Evolutionary conservation across 1,284 basidiomycete genomes (phyloP).

Genomic region (Sphagnurus paluster): DNA sequence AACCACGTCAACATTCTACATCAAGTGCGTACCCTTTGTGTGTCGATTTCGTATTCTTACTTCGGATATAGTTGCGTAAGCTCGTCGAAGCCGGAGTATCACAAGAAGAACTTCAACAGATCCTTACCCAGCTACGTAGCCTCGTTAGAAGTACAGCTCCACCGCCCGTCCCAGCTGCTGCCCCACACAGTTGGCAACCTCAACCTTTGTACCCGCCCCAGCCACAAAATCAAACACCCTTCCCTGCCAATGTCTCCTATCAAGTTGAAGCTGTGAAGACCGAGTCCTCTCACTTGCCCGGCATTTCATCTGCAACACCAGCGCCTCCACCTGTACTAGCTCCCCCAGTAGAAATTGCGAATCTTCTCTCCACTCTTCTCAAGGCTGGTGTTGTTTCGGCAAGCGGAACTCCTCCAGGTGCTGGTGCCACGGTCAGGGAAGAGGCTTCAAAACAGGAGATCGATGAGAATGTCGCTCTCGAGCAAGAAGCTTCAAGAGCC

Average conservation of each 20-base stretch:
- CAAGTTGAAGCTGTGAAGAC: constrained; percentile 21
- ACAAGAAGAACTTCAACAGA: constrained; percentile 78
- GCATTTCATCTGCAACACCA: constrained; percentile 25
- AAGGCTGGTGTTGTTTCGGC: constrained; percentile 74
- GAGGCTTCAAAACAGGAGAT: constrained; percentile 36
- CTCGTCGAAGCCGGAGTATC: constrained; percentile 81
- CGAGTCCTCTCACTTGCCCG: constrained; percentile 21
- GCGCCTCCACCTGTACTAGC: constrained; percentile 30
- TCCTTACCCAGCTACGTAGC: constrained; percentile 73
- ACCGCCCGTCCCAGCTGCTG: constrained; percentile 27
- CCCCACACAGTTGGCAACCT: constrained; percentile 24
- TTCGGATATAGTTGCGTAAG: constrained; percentile 58
- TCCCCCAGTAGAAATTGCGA: constrained; percentile 48
- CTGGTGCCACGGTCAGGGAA: constrained; percentile 43
- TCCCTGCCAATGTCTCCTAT: constrained; percentile 23
- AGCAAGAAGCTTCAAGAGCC: constrained; percentile 49
- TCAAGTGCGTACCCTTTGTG: constrained; percentile 54
- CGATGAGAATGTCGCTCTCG: constrained; percentile 38
- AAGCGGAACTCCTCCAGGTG: constrained; percentile 50
- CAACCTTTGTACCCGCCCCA: constrained; percentile 23
- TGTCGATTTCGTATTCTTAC: constrained; percentile 10
- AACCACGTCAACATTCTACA: constrained; percentile 71
- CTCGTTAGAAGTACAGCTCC: constrained; percentile 53
- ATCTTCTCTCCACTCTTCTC: constrained; percentile 63
- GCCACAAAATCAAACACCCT: constrained; percentile 14